A percentile compares a stretch with the other conserved stretches of the same genome.
Conservation (phyloP, 305 asterid species). For the Fraxinus paxiana region DNA sequence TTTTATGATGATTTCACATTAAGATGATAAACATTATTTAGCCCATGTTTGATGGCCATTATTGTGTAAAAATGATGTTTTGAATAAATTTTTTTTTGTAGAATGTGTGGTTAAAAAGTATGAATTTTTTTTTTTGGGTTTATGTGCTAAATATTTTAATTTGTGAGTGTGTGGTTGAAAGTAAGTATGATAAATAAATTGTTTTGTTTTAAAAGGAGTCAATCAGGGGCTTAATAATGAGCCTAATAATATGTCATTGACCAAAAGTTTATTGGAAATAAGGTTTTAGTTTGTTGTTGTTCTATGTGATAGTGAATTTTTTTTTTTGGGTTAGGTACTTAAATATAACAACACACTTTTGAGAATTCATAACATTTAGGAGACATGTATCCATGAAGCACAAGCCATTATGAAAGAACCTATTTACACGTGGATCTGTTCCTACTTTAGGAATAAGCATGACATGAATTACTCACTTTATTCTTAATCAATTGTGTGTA, state of each 20-base stretch:
- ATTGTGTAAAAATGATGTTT: background rate
- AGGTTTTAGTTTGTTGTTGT: background rate
- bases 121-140: background rate
- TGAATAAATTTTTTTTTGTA: background rate
- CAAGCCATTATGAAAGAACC: slow-evolving; percentile 14
- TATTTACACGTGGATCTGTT: slow-evolving; percentile 4
- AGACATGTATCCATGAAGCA: slow-evolving; percentile 5
- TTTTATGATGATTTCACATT: background rate
- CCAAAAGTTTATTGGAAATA: background rate
- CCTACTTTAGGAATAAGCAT: slow-evolving; percentile 11
- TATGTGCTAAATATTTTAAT: background rate
- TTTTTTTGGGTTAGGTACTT: background rate
- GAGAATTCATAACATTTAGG: slow-evolving; percentile 13
- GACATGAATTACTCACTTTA: slow-evolving; percentile 3
- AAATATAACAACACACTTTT: background rate
- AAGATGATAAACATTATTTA: background rate
- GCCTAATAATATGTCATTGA: background rate
- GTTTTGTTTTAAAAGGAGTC: background rate
- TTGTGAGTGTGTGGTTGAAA: background rate
- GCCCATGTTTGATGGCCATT: background rate
- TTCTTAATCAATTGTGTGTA: background rate
- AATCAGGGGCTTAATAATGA: background rate
- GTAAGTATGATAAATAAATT: background rate
- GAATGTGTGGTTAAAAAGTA: background rate
- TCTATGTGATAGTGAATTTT: background rate